These are phyloP conservation scores for Bryoglossum gracile DNA, from an alignment of 495 filamentous ascomycete species.

Conservation along the genomic window DNA sequence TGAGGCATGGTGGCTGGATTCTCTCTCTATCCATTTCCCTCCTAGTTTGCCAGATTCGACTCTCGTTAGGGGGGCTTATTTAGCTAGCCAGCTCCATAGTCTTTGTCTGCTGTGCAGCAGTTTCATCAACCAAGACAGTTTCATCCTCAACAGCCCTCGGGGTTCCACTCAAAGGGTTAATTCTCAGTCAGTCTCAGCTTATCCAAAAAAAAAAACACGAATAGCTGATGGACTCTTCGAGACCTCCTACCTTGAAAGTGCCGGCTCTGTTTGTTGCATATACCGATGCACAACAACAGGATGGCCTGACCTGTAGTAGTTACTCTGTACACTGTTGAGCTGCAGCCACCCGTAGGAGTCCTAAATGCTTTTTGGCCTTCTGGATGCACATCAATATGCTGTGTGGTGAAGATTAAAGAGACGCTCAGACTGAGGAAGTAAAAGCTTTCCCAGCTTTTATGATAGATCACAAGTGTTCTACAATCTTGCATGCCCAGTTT, in stretches of 20 bases:
- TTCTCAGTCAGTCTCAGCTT: slow-evolving; percentile 14
- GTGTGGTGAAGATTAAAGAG: too few relatives aligned
- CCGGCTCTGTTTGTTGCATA: slow-evolving; percentile 18
- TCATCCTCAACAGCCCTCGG: slow-evolving; percentile 6
- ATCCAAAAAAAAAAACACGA: slow-evolving; percentile 8
- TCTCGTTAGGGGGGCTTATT: too few relatives aligned
- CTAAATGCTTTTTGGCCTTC: too few relatives aligned
- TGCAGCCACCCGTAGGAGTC: slow-evolving; percentile 17
- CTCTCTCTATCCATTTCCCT: not conserved
- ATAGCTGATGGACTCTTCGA: slow-evolving; percentile 11
- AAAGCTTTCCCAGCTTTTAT: not conserved
- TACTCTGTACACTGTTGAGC: slow-evolving; percentile 5
- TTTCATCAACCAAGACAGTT: slow-evolving; percentile 19
- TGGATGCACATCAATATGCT: too few relatives aligned
- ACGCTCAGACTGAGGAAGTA: too few relatives aligned
- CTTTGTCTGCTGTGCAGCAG: slow-evolving; percentile 11
- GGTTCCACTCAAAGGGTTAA: slow-evolving; percentile 5
- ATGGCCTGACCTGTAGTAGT: slow-evolving; percentile 6
- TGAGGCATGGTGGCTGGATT: slow-evolving; percentile 5
- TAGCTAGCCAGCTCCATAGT: not conserved
- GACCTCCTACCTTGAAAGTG: not conserved
- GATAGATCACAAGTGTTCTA: not conserved
- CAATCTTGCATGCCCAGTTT: not conserved
- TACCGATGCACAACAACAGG: slow-evolving; percentile 6
- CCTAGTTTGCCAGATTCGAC: not conserved